Conservation (phyloP, 352 stramenopile species). For the Globisporangium irregulare region DNA sequence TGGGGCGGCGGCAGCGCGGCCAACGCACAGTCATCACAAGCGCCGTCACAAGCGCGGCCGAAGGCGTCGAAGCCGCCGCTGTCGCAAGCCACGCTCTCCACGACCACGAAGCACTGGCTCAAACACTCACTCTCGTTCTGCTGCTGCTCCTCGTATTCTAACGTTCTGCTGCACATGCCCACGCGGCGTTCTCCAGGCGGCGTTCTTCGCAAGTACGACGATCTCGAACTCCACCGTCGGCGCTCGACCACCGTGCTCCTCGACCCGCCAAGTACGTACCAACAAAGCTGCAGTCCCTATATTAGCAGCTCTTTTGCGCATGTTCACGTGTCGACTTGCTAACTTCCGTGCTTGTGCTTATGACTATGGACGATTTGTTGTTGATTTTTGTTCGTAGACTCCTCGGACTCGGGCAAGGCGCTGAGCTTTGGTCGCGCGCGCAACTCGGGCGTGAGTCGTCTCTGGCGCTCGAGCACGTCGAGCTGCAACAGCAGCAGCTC, state of each 20-base stretch:
- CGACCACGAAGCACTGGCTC: constrained; percentile 17
- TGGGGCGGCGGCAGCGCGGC: neutral
- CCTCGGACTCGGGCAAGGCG: constrained; percentile 41
- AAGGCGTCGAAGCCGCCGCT: neutral
- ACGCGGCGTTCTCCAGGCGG: constrained; percentile 21
- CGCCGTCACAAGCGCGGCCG: neutral
- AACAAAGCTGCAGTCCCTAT: neutral
- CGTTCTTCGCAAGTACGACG: constrained; percentile 67
- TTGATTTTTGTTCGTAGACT: constrained; percentile 23
- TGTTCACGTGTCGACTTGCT: neutral
- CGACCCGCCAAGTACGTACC: constrained; percentile 52
- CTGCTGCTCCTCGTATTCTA: constrained; percentile 17
- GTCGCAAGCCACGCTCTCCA: constrained; percentile 5
- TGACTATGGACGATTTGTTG: neutral
- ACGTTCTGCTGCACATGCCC: constrained; percentile 13
- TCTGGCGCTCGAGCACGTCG: constrained; percentile 47
- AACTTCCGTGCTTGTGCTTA: neutral
- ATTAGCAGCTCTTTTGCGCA: neutral
- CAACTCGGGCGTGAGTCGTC: constrained; percentile 59
- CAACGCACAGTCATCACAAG: neutral
- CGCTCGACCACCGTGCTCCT: constrained; percentile 54
- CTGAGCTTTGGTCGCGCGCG: constrained; percentile 51
- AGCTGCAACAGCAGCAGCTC: constrained; percentile 22
- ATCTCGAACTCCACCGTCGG: constrained; percentile 43
- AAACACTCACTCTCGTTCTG: constrained; percentile 18